Evolutionary conservation across 345 rosid genomes (phyloP).

Genomic region (Aquilaria sinensis): DNA sequence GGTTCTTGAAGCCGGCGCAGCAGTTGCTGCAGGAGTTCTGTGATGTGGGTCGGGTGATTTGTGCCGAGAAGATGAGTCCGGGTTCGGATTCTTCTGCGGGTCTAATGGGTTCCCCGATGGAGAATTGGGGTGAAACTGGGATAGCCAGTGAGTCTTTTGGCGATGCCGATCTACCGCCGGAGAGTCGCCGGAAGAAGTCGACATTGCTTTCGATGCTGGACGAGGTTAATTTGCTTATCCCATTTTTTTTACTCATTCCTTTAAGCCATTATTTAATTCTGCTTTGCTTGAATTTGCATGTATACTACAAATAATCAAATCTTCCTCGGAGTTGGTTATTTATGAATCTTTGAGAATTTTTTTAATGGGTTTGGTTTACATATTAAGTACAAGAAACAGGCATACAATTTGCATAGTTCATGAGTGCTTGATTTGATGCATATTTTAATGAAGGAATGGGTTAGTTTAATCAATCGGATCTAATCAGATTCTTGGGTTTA

Average conservation of each 20-base stretch:
- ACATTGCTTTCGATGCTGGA: conserved; percentile 72
- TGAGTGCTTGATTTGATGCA: no score
- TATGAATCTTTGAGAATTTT: background rate
- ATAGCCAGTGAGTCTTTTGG: conserved; percentile 19
- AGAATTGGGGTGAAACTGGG: conserved; percentile 28
- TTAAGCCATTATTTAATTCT: no score
- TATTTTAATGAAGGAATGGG: no score
- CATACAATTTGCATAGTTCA: no score
- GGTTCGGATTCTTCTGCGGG: conserved; percentile 32
- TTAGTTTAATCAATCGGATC: no score
- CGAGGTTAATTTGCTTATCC: conserved; percentile 39
- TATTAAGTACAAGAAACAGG: no score
- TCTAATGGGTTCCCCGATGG: conserved; percentile 37
- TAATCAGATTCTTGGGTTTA: conserved; percentile 29
- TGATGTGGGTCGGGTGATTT: conserved; percentile 50
- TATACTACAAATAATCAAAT: background rate
- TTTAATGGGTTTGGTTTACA: no score
- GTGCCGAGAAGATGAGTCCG: conserved; percentile 28
- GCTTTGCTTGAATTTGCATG: background rate
- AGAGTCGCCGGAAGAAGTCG: conserved; percentile 55
- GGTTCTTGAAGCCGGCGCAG: conserved; percentile 78
- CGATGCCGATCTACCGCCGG: conserved; percentile 28
- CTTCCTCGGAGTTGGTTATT: conserved; percentile 23
- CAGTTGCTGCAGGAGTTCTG: conserved; percentile 68
- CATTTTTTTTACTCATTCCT: background rate